Base-by-base conservation (phyloP, 352 stramenopile species). In the Globisporangium recalcitrans region DNA sequence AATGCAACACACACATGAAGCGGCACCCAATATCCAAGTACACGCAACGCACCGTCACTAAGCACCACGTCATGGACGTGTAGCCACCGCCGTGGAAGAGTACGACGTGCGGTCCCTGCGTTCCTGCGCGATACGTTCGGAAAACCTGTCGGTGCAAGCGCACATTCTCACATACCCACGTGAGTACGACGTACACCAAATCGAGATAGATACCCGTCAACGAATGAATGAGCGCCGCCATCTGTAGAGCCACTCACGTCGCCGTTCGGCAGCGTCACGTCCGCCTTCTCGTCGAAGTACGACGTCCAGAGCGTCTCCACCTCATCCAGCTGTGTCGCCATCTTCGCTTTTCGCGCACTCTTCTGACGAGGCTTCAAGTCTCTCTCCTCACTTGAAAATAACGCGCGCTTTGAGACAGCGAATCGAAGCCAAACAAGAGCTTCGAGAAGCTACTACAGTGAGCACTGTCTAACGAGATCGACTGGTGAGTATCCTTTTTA, bases 11-110 rank as follows among this genome's bases (percentile, higher is more conserved):
- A n/a, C n/a, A n/a, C n/a, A n/a, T n/a, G 36, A 44, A 19, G 36
- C 5, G 6, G 3, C 40, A 46, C 7, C 31, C 31, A 36, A 29
- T 5, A 11, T 46, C 1, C 14, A 11, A 26, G n/a, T 27, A 24
- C 26, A 32, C 34, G 29, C 5, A 10, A 51, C 60, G 5, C 64
- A 96, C 87, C 52, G 84, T 78, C 38, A 87, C 75, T 19, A 93
- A 71, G 60, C 81, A 85, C 82, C 87, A 96, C 53, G 85, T 95
- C 75, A 96, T 89, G 53, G 81, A 90, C 24, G 83, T 90, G 71
- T 93, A 92, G 58, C 88, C 88, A 21, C 81, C 86, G 42, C 88
- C 88, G 61, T 96, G 88, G 47, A 96, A 71, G 58, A 94, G 69
- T 51, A 96, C 80, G 27, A 95, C 66, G 52, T 91, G 75, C 19